Conservation (phyloP, 2,329 filamentous ascomycete genomes). For the Talaromyces sp. region DNA sequence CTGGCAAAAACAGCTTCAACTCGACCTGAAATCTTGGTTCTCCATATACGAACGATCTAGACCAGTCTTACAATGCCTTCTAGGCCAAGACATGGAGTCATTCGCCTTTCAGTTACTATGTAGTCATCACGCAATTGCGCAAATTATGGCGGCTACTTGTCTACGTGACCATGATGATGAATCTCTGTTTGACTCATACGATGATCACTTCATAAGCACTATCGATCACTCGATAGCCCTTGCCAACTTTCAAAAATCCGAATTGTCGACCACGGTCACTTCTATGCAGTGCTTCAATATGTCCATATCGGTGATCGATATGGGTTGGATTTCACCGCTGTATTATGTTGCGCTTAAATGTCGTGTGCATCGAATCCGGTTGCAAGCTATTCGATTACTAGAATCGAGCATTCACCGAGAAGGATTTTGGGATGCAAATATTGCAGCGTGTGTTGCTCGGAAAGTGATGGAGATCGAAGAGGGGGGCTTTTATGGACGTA, state of each 20-base stretch:
- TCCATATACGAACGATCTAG: background rate
- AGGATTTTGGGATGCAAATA: background rate
- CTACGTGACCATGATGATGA: background rate
- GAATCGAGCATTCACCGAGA: slow-evolving; percentile 1
- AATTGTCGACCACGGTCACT: background rate
- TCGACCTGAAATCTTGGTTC: background rate
- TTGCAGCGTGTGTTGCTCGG: background rate
- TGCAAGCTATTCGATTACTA: slow-evolving; percentile 4
- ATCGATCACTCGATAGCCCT: background rate
- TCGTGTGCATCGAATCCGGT: background rate
- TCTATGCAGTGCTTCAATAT: background rate
- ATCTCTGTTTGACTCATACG: slow-evolving; percentile 1
- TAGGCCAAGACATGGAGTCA: background rate
- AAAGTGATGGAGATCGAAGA: slow-evolving; percentile 11
- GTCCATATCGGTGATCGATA: slow-evolving; percentile 3
- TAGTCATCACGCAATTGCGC: background rate
- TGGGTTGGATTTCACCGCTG: slow-evolving; percentile 9
- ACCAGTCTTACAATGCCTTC: background rate
- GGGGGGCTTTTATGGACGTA: background rate
- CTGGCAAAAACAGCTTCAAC: background rate
- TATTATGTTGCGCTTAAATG: slow-evolving; percentile 3
- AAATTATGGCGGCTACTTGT: slow-evolving; percentile 8
- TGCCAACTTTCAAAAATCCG: background rate
- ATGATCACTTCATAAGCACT: background rate
- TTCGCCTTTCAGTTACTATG: background rate